Base-by-base conservation (phyloP, 345 rosid species). In the Syzygium oleosum region DNA sequence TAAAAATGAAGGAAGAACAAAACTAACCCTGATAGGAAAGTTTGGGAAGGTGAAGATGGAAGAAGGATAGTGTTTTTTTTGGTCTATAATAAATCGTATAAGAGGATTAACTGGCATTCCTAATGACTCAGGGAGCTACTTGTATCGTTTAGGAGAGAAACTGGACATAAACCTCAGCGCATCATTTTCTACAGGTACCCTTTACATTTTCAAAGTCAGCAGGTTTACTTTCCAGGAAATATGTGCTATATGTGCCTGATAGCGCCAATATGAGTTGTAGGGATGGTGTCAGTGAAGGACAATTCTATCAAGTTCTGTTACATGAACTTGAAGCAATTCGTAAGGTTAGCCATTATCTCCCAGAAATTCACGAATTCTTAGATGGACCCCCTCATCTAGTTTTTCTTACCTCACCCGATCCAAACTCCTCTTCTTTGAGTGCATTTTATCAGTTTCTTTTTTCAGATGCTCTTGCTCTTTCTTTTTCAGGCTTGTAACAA, bases 251-350 rank as follows among this genome's bases (percentile, higher is more conserved):
- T 52, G 25, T 84, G 61, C 41, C 86, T 27, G 19, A 52, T 51
- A 9, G 83, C 14, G 14, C 83, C 59, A 23, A 53, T 56, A 31
- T 84, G 85, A 85, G 84, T 23, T 89, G 51, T 90, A 97, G 99
- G 91, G 99, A 97, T 91, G 99, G 99, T 23, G 99, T 97, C 2
- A 96, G 98, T 63, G 98, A 97, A 90, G 99, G 99, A 23, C 99
- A 97, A 51, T 97, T 97, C 85, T 95, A 97, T 89, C 99, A 97
- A 88, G 99, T 97, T 46, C 86, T 97, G 90, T 90, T 95, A 85
- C 93, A 95, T 84, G 99, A 97, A 88, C 96, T 97, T 65, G 98
- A 96, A 92, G 99, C 99, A 34, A 97, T 97, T 52, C 96, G 98
- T 2, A 96, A 95, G 97, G 99, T 94, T 91, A 88, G 80, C 83